phyloP scores from a whole-genome alignment of 2,329 filamentous ascomycete species.

The Boeremia lycopersici region DNA sequence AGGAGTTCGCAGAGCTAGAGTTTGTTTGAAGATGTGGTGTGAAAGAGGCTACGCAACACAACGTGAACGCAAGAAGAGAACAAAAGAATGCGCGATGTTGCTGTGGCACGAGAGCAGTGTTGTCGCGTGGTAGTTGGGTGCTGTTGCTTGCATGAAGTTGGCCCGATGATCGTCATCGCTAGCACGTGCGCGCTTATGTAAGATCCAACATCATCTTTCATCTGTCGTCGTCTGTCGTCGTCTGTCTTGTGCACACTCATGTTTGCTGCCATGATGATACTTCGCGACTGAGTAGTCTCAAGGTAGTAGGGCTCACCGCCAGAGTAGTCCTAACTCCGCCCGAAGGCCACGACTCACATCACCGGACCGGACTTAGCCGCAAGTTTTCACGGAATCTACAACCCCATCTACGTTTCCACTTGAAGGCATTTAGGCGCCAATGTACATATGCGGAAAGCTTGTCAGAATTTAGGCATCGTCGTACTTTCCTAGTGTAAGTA shows the following conservation, averaged over 20 bases:
- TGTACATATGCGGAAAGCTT: background rate
- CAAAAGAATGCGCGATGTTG: conserved; percentile 5
- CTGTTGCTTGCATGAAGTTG: conserved; percentile 12
- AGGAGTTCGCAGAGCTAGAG: background rate
- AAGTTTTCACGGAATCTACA: background rate
- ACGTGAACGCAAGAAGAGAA: conserved; percentile 1
- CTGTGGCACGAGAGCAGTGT: conserved; percentile 17
- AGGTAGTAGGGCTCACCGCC: too few species aligned
- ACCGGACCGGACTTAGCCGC: background rate
- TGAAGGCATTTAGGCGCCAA: background rate
- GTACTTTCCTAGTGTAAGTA: too few species aligned
- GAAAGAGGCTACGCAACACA: background rate
- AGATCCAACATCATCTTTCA: background rate
- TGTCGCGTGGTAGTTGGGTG: conserved; percentile 11
- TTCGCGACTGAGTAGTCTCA: background rate
- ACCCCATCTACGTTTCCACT: background rate
- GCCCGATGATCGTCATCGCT: conserved; percentile 18
- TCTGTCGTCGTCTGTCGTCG: background rate
- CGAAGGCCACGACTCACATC: too few species aligned
- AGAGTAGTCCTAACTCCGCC: too few species aligned
- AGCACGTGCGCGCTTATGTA: conserved; percentile 16
- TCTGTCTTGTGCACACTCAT: background rate
- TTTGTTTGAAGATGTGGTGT: background rate
- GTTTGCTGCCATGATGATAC: background rate
- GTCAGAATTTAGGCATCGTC: too few species aligned